Evolutionary conservation across 768 basidiomycete species (phyloP), one percentile per base, ranked within the genome.

Genomic region (Tephrocybe rancida): DNA sequence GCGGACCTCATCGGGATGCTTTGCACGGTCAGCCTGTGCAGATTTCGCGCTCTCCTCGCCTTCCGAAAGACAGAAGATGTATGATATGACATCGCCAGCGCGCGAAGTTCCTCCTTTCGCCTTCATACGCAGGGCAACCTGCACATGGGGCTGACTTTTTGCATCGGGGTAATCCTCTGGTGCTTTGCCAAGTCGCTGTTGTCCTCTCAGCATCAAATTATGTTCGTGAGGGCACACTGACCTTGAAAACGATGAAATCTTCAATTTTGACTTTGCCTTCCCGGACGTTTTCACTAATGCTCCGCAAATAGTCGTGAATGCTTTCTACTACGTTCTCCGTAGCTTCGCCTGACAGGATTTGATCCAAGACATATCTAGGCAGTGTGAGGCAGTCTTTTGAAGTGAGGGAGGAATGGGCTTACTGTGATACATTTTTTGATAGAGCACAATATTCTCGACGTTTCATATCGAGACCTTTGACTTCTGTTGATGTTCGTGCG

Each of bases 391-490:
- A 3, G 26, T 44, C 3, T 19, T n/a, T 19, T 9, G 14, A 27
- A 25, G 29, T 3, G 44, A 29, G 26, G 41, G 45, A 9, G 13
- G 27, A n/a, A 30, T 18, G 21, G 26, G 77, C 94, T 60, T 61
- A 98, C 94, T 90, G 88, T 0, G 95, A 98, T 27, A 94, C 88
- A 35, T 83, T 85, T 73, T 99, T 99, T 1, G 95, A 98, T 48
- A 99, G 70, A 0, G 81, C 81, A 57, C 90, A 95, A 69, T 93
- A 99, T 68, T 99, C 97, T 78, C 97, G 79, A 41, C 97, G 86
- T 70, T 98, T 98, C 97, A 99, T 98, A 72, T 99, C 97, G 21
- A 99, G 75, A 70, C 97, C 97, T 64, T 99, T 99, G 69, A 99
- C 77, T 64, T 99, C 97, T 1, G 84, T 90, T 13, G 83, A 84